Evolutionary conservation across 441 rosid genomes (phyloP).

Genomic region (Populus hybrid): DNA sequence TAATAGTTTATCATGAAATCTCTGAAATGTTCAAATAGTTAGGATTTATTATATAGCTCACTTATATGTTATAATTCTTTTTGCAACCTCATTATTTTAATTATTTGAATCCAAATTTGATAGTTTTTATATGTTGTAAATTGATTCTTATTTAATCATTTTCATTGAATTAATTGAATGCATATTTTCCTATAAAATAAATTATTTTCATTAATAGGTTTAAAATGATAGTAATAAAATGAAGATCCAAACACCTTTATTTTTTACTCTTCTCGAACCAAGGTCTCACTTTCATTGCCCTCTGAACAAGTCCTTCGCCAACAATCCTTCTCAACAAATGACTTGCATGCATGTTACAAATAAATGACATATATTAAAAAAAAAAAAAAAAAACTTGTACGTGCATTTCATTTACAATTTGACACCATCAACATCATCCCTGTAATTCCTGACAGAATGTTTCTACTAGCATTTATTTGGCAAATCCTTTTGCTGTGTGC

Average conservation of each 20-base stretch:
- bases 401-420: not conserved
- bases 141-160: too few species aligned
- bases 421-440: not conserved
- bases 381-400: not conserved
- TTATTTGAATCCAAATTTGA: too few species aligned
- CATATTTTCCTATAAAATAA: not conserved
- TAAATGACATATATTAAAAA: too few species aligned
- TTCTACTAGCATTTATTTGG: not conserved
- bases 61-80: too few species aligned
- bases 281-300: not conserved
- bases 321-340: too few species aligned
- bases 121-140: too few species aligned
- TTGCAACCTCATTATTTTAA: too few species aligned
- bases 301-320: not conserved
- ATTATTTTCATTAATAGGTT: not conserved
- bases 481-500: conserved; percentile 8
- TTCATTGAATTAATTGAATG: not conserved
- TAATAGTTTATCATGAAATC: too few species aligned
- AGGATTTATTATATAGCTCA: too few species aligned
- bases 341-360: not conserved
- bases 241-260: not conserved
- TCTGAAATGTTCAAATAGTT: too few species aligned
- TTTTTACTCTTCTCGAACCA: not conserved
- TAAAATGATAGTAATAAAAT: not conserved
- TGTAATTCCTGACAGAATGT: not conserved